Base-by-base conservation (phyloP, 805 yeast genomes). In the Metschnikowia orientalis region DNA sequence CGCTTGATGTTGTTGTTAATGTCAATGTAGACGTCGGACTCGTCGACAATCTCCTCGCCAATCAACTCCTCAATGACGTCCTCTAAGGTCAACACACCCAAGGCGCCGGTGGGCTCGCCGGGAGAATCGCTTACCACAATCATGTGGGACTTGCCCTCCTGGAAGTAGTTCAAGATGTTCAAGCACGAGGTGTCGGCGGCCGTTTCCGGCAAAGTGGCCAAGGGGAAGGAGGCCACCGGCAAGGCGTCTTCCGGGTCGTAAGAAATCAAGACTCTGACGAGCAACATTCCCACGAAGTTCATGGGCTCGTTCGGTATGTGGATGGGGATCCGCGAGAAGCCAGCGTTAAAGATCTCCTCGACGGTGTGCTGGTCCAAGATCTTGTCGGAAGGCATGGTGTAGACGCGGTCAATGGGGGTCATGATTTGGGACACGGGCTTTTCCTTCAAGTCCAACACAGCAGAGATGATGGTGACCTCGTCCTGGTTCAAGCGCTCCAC, bases 141-240 rank as follows among this genome's bases (percentile, higher is more conserved):
- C 98, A 90, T 90, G 60, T 90, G 98, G 1, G 95, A 81, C 59
- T 88, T 89, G 41, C 98, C 98, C 57, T 90, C 97, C 59, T 90
- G 98, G 71, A 92, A 90, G 61, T 90, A 90, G 59, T 90, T 90
- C 52, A 90, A 71, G 45, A 90, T 89, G 59, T 92, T 90, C 53
- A 90, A 69, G 58, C 97, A 90, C 5, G 96, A 87, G 4, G 97
- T 89, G 32, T 82, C 88, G 14, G 86, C 81, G 2, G 82, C 77
- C 0, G 98, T 90, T 61, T 90, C 97, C 0, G 98, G 98, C 28
- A 90, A 70, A 0, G 97, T 92, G 2, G 97, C 97, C 49, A 90
- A 70, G 6, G 97, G 96, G 67, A 90, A 90, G 8, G 88, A 77
- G 1, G 95, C 85, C 18, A 92, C 92, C 0, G 96, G 95, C 34